Conservation (phyloP, 805 yeast species). For the Saccharomycopsis synnaedendra region DNA sequence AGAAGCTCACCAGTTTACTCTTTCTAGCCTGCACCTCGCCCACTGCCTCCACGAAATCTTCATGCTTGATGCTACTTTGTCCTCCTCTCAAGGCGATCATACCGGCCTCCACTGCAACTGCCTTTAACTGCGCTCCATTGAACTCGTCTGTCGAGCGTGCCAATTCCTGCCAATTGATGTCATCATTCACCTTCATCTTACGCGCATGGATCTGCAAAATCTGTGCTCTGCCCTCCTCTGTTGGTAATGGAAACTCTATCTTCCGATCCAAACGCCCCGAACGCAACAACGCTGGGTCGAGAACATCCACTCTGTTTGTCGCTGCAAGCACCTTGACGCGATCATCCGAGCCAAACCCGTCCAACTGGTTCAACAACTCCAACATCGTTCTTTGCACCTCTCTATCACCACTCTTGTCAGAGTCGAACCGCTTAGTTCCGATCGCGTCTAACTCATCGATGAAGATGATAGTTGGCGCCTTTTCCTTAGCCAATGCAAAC, state of each 20-base stretch:
- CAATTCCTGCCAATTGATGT: constrained; percentile 95
- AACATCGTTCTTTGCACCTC: constrained; percentile 99
- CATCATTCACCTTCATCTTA: constrained; percentile 85
- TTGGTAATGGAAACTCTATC: constrained; percentile 95
- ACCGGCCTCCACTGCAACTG: constrained; percentile 98
- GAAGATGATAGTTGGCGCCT: constrained; percentile 95
- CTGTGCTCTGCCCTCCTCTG: constrained; percentile 95
- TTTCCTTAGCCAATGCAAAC: constrained; percentile 92
- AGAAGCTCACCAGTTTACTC: constrained; percentile 88
- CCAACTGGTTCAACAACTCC: constrained; percentile 92
- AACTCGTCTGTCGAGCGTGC: constrained; percentile 98
- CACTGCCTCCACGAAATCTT: constrained; percentile 96
- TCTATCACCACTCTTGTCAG: constrained; percentile 94
- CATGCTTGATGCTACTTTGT: constrained; percentile 84
- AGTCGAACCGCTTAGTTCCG: constrained; percentile 96
- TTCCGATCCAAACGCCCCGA: constrained; percentile 97
- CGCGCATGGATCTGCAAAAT: constrained; percentile 95
- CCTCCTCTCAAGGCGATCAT: constrained; percentile 98
- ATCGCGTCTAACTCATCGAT: constrained; percentile 98
- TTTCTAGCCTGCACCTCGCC: constrained; percentile 98
- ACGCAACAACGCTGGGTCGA: constrained; percentile 97
- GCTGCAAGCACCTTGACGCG: constrained; percentile 97
- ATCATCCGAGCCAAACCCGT: constrained; percentile 96
- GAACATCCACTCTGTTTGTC: constrained; percentile 93
- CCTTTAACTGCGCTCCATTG: constrained; percentile 97